Evolutionary conservation across 2,329 filamentous ascomycete genomes (phyloP), one percentile per base, ranked within the genome.

Genomic region (Apiospora hydei): DNA sequence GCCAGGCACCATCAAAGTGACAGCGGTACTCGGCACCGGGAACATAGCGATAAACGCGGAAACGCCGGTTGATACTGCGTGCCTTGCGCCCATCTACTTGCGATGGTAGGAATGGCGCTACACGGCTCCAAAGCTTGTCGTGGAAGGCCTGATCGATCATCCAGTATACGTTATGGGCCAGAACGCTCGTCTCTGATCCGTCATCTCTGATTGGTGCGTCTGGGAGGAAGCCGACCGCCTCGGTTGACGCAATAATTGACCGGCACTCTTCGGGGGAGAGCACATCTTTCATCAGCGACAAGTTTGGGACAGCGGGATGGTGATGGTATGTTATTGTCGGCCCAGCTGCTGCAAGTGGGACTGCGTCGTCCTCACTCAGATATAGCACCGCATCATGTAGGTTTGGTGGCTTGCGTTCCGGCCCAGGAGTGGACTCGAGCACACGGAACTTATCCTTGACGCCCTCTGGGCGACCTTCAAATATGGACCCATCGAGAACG

Each of bases 131-230:
- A 1, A 93, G 84, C 18, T 83, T 85, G 71, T 91, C 87, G 76
- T 91, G 88, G 78, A 93, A 93, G 0, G 85, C 83, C 30, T 85
- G 83, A 75, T 93, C 91, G 16, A 90, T 85, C 11, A 93, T 85
- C 91, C 91, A 93, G 83, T 93, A 93, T 76, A 93, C 92, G 80
- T 93, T 93, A 82, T 93, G 91, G 0, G 91, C 91, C 0, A 93
- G 80, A 67, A 93, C 87, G 76, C 90, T 92, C 34, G 86, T 85
- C 70, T 92, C 90, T 21, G 72, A 34, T 14, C 89, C 89, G 71
- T 91, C 89, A n/a, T 90, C 88, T 2, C 90, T 88, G 43, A 93
- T 82, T 0, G 91, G 91, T 0, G 90, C 89, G 76, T 94, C 92
- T 0, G 92, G 91, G 0, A 91, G 84, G 74, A 93, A 94, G 8